phyloP scores from a whole-genome alignment of 176 grass and related monocot species.

The Oryza punctata region DNA sequence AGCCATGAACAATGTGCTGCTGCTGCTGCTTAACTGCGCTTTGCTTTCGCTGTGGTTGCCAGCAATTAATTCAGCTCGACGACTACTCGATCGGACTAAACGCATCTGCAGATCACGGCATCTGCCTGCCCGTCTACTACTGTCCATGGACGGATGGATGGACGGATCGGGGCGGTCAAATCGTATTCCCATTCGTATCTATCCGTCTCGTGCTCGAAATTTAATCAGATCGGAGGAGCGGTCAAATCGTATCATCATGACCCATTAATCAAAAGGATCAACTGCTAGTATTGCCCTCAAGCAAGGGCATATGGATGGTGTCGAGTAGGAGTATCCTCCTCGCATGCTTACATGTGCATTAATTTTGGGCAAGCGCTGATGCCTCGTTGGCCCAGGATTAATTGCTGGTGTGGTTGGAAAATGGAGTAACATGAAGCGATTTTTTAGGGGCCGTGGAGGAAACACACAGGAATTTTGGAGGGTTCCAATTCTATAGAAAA shows the following conservation, averaged over 20 bases:
- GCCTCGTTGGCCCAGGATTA: background rate
- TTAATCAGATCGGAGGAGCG: background rate
- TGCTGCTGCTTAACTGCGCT: too few relatives aligned
- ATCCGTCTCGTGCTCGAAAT: background rate
- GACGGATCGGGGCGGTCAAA: background rate
- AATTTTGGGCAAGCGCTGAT: background rate
- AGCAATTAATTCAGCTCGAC: background rate
- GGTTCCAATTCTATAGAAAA: too few relatives aligned
- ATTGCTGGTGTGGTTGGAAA: background rate
- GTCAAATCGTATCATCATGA: background rate
- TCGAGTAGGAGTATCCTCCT: background rate
- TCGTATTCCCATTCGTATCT: background rate
- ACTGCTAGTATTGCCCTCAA: background rate
- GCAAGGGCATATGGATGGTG: background rate
- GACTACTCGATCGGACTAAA: too few relatives aligned
- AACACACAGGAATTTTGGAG: too few relatives aligned
- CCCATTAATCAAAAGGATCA: background rate
- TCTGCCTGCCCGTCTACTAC: too few relatives aligned
- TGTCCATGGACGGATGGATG: too few relatives aligned
- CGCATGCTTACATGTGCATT: background rate
- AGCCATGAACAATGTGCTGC: background rate
- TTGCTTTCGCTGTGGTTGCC: too few relatives aligned
- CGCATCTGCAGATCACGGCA: background rate
- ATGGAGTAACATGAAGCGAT: background rate
- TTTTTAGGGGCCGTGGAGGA: too few relatives aligned